Percentiles rank a stretch among this genome's conserved stretches.
Evolutionary conservation across 2,329 filamentous ascomycete genomes (phyloP).

Genomic region (Camptophora hylomeconis): DNA sequence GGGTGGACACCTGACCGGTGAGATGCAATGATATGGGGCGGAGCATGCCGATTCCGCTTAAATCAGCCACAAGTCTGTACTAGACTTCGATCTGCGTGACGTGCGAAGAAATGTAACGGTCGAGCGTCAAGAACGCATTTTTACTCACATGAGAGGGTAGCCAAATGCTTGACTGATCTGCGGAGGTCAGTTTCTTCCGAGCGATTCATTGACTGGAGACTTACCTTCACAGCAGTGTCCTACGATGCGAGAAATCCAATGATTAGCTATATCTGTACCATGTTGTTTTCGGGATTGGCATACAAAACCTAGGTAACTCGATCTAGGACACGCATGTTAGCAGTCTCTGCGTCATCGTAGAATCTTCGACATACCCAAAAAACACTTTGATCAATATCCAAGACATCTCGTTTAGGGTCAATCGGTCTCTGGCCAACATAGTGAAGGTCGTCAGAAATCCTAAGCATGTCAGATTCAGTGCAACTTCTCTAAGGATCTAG

Average conservation of each 20-base stretch:
- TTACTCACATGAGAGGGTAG: conserved; percentile 17
- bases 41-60: too few relatives aligned
- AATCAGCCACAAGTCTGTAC: too few relatives aligned
- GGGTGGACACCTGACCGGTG: too few relatives aligned
- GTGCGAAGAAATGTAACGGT: too few relatives aligned
- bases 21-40: too few relatives aligned
- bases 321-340: conserved; percentile 24
- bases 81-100: too few relatives aligned
- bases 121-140: too few relatives aligned
- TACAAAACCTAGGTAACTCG: conserved; percentile 44
- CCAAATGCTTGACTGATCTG: conserved; percentile 18
- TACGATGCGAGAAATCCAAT: not conserved
- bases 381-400: conserved; percentile 50
- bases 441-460: conserved; percentile 73
- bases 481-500: too few relatives aligned
- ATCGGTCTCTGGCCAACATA: conserved; percentile 44
- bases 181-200: conserved; percentile 3
- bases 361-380: conserved; percentile 34
- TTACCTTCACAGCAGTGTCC: conserved; percentile 17
- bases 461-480: conserved; percentile 18
- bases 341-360: not conserved
- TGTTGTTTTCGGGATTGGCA: too few relatives aligned
- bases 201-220: conserved; percentile 27
- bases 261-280: too few relatives aligned
- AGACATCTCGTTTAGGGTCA: conserved; percentile 43